These are phyloP conservation scores for Leishmania turanica DNA, from an alignment of 208 protist genomes.

Conservation along the genomic window DNA sequence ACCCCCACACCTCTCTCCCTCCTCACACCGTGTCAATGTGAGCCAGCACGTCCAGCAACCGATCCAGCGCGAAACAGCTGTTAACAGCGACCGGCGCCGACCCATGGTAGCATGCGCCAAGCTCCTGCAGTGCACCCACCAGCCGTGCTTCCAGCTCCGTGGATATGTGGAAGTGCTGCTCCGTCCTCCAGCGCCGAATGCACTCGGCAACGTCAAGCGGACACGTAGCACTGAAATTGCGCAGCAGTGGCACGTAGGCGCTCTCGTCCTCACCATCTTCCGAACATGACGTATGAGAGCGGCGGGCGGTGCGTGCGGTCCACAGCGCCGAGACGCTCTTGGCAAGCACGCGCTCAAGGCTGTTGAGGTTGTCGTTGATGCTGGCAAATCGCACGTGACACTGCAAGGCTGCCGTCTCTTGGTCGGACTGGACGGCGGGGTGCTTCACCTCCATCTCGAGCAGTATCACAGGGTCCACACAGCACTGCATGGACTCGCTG, in stretches of 20 bases:
- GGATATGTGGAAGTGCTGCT: slow-evolving; percentile 26
- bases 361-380: slow-evolving; percentile 35
- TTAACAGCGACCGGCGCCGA: background rate
- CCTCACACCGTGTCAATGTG: slow-evolving; percentile 19
- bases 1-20: background rate
- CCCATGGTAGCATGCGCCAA: slow-evolving; percentile 25
- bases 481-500: slow-evolving; percentile 68
- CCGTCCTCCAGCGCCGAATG: slow-evolving; percentile 23
- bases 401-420: slow-evolving; percentile 18
- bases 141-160: slow-evolving; percentile 22
- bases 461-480: slow-evolving; percentile 16
- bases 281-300: background rate
- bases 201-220: slow-evolving; percentile 22
- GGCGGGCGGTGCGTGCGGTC: slow-evolving; percentile 23
- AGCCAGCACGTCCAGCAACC: slow-evolving; percentile 28
- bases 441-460: slow-evolving; percentile 24
- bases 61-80: slow-evolving; percentile 22
- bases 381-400: slow-evolving; percentile 17
- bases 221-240: slow-evolving; percentile 13
- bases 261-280: slow-evolving; percentile 15
- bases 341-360: slow-evolving; percentile 27
- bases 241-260: slow-evolving; percentile 27
- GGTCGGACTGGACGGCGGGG: slow-evolving; percentile 18
- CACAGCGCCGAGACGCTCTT: slow-evolving; percentile 23
- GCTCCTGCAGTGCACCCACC: slow-evolving; percentile 10